phyloP scores from a whole-genome alignment of 1,284 basidiomycete genomes.

The Chiua sp. region DNA sequence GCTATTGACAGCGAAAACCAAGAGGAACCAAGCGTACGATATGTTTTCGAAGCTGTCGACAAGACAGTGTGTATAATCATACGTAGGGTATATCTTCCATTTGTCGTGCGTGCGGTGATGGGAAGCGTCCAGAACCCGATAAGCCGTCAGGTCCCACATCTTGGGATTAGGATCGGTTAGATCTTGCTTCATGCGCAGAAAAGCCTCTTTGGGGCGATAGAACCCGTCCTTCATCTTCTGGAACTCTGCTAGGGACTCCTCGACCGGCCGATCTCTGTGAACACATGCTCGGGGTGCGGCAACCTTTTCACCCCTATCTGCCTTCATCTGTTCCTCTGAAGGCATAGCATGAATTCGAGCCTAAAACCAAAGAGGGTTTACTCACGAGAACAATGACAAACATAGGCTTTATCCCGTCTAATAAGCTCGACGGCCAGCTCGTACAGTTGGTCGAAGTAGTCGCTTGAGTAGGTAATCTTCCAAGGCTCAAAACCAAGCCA shows the following conservation, averaged over 20 bases:
- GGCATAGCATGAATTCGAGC: slow-evolving; percentile 9
- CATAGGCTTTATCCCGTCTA: slow-evolving; percentile 91
- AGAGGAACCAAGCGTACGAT: slow-evolving; percentile 67
- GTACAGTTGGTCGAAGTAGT: slow-evolving; percentile 93
- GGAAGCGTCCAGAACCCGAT: slow-evolving; percentile 89
- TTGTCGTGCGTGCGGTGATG: slow-evolving; percentile 95
- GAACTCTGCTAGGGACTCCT: slow-evolving; percentile 90
- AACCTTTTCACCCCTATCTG: slow-evolving; percentile 84
- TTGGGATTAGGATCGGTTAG: slow-evolving; percentile 94
- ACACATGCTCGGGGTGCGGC: slow-evolving; percentile 82
- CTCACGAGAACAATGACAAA: slow-evolving; percentile 95
- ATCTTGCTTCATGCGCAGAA: slow-evolving; percentile 98
- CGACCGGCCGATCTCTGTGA: slow-evolving; percentile 84
- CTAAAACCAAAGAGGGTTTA: slow-evolving; percentile 15
- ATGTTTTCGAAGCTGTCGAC: slow-evolving; percentile 99
- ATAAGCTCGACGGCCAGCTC: slow-evolving; percentile 93
- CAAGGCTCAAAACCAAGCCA: slow-evolving; percentile 99
- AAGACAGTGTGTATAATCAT: slow-evolving; percentile 99
- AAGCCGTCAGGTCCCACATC: slow-evolving; percentile 99
- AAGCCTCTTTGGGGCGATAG: slow-evolving; percentile 91
- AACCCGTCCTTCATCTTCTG: slow-evolving; percentile 92
- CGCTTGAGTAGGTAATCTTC: slow-evolving; percentile 99
- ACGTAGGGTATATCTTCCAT: slow-evolving; percentile 97
- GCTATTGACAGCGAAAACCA: background rate
- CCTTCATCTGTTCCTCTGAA: slow-evolving; percentile 90